Conservation (phyloP, 2,329 filamentous ascomycete genomes). For the Neobulgaria alba region DNA sequence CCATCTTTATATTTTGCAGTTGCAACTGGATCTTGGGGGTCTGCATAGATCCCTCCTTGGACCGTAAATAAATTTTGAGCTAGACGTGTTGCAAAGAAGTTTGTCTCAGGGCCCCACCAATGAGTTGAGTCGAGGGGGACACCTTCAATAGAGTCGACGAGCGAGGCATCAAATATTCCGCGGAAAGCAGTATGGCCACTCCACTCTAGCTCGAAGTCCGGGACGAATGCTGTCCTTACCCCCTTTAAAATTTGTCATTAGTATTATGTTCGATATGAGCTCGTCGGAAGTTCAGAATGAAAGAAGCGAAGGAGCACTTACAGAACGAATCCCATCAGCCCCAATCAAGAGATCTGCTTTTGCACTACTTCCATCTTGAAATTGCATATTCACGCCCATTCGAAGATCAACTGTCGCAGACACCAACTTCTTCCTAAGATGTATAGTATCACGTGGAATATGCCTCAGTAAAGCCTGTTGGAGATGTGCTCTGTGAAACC, state of each 20-base stretch:
- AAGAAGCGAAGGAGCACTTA: constrained; percentile 9
- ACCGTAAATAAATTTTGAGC: constrained; percentile 28
- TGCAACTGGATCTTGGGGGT: constrained; percentile 22
- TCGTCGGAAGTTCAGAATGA: not conserved
- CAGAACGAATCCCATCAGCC: constrained; percentile 31
- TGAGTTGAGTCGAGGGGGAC: constrained; percentile 30
- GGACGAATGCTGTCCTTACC: constrained; percentile 22
- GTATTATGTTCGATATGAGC: not conserved
- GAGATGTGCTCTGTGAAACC: constrained; percentile 31
- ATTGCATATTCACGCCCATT: constrained; percentile 22
- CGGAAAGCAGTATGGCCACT: constrained; percentile 32
- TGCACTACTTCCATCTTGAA: constrained; percentile 25
- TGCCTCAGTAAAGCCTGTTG: constrained; percentile 29
- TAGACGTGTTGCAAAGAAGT: constrained; percentile 27
- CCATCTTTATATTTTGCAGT: constrained; percentile 10
- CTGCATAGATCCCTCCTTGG: constrained; percentile 23
- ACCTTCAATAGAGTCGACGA: constrained; percentile 27
- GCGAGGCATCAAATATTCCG: constrained; percentile 29
- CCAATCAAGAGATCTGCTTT: constrained; percentile 29
- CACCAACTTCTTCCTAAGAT: constrained; percentile 26
- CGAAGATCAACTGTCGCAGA: constrained; percentile 8
- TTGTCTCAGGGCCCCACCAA: constrained; percentile 29
- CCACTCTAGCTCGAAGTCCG: constrained; percentile 28
- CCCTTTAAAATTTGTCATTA: constrained; percentile 9
- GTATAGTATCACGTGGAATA: constrained; percentile 26